Evolutionary conservation across 2,329 filamentous ascomycete species (phyloP).

Genomic region (Nakataea oryzae): DNA sequence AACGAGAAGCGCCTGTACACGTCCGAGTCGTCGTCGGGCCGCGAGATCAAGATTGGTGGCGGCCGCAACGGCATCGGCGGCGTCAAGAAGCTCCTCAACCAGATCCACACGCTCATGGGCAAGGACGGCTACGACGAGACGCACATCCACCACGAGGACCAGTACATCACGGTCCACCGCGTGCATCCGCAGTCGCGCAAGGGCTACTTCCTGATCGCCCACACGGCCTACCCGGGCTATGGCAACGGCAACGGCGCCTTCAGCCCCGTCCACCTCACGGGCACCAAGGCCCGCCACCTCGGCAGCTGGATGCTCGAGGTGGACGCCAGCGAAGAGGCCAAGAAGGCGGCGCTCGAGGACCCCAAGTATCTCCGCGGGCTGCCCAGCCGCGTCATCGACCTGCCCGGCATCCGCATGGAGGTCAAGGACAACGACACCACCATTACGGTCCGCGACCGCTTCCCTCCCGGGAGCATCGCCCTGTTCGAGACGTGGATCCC

Average conservation of each 20-base stretch:
- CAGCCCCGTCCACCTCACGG: slow-evolving; percentile 66
- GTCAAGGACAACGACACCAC: slow-evolving; percentile 62
- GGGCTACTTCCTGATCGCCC: slow-evolving; percentile 90
- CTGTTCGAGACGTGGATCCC: slow-evolving; percentile 96
- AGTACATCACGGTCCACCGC: slow-evolving; percentile 93
- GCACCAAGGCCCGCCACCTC: slow-evolving; percentile 75
- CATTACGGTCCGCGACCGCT: slow-evolving; percentile 70
- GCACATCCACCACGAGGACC: slow-evolving; percentile 90
- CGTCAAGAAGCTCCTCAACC: slow-evolving; percentile 86
- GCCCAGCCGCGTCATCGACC: slow-evolving; percentile 68
- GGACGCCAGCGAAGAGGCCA: slow-evolving; percentile 63
- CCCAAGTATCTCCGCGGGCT: slow-evolving; percentile 66
- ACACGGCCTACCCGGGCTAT: slow-evolving; percentile 89
- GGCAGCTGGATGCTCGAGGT: slow-evolving; percentile 91
- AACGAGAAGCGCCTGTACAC: slow-evolving; percentile 78
- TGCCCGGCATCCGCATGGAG: slow-evolving; percentile 66
- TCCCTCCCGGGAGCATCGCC: slow-evolving; percentile 89
- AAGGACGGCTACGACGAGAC: slow-evolving; percentile 91
- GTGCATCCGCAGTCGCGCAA: slow-evolving; percentile 88
- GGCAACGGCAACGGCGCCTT: slow-evolving; percentile 76
- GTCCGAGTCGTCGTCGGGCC: slow-evolving; percentile 57
- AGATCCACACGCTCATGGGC: slow-evolving; percentile 92
- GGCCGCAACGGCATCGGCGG: slow-evolving; percentile 79
- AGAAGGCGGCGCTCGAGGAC: slow-evolving; percentile 54
- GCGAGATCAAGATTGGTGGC: slow-evolving; percentile 52